Base-by-base conservation (phyloP, 257 asterid species). In the Fraxinus excelsior region DNA sequence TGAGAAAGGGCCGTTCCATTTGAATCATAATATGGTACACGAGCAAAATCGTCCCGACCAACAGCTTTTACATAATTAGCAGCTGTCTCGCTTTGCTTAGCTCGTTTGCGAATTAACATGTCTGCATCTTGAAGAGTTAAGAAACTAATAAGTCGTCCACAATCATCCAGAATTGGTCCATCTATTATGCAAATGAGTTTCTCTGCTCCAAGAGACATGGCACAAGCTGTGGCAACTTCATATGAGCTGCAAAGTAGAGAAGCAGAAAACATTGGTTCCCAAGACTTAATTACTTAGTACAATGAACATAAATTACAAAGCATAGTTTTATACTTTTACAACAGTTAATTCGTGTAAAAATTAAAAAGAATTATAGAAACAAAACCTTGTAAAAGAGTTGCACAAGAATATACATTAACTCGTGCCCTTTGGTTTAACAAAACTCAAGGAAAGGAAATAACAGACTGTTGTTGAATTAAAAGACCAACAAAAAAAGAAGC, bases 191-290 rank as follows among this genome's bases (percentile, higher is more conserved):
- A 90, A 67, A 92, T 88, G 76, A 92, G 91, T 84, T 94, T 94
- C 88, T 94, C 96, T 23, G 97, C 94, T 75, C 91, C 95, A 74
- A 94, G 91, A 83, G 99, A 95, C 84, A 92, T 79, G 70, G 97
- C 97, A 85, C 99, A 92, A 32, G 99, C 97, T 76, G 99, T 92
- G 40, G 99, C 97, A 26, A 92, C 99, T 86, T 94, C 99, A 77
- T 94, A 94, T 29, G 97, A 87, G 88, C 97, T 94, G 89, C 86
- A 88, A 80, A 42, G 44, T 58, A 72, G 79, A 78, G 71, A 71
- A 74, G 19, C 42, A 73, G 71, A 78, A 23, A 71, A 28, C 62
- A 68, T 67, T 56, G 72, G 78, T 70, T 71, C n/a, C 42, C 67
- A 74, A 46, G 78, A 71, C 56, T 37, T 58, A 58, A 72, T 34